Base-by-base conservation (phyloP, 805 yeast species). In the Suhomyces prunicola region DNA sequence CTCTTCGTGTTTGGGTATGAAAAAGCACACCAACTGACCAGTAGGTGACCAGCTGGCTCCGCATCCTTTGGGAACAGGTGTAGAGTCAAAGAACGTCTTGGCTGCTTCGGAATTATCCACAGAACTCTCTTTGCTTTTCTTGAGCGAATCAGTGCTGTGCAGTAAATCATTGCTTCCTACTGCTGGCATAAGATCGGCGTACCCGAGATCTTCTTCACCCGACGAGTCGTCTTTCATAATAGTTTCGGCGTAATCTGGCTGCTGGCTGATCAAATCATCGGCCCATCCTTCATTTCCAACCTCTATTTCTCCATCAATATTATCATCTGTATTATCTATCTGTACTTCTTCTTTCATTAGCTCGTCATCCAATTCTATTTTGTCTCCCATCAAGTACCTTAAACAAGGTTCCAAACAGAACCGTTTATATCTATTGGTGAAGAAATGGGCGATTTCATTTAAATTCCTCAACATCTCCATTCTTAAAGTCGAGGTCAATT, bases 41-140 rank as follows among this genome's bases (percentile, higher is more conserved):
- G 82, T 79, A 10, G 83, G 79, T 0, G 96, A 78, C 97, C 97
- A 92, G 1, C 83, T 74, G 0, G 96, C 97, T 8, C 97, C 97
- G 72, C 97, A 92, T 8, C 91, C 94, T 63, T 89, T 91, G 0
- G 97, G 97, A 12, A 92, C 79, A 0, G 97, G 97, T 0, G 96
- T 89, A 41, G 90, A 85, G 63, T 90, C 96, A 61, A 84, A 80
- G 4, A 76, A 61, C 1, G 74, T 56, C 45, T 24, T 53, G 36
- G 40, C 51, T 42, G 57, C 60, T 39, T 35, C 54, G 15, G 36
- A 27, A 40, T 48, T 46, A 10, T 52, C 54, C 10, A 29, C 8
- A 12, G 26, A 44, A 29, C 33, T 29, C 4, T 13, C 10, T n/a
- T 52, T 47, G 22, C 13, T 29, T 29, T 31, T 42, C 55, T 17